Evolutionary conservation across 345 rosid genomes (phyloP).

Genomic region (Stellera chamaejasme): DNA sequence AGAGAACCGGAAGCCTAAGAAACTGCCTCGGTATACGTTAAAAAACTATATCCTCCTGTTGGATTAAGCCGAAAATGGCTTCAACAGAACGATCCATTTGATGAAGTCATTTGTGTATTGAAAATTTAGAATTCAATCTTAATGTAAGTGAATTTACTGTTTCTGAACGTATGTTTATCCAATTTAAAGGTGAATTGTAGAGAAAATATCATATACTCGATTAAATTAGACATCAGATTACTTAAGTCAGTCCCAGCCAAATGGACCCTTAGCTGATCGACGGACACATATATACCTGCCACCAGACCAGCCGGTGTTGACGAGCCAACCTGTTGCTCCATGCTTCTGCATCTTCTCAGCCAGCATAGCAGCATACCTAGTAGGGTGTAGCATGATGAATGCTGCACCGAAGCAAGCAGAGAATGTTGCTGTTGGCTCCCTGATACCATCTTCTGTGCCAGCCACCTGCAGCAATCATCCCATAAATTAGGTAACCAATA

Average conservation of each 20-base stretch:
- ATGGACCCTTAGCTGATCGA: background rate
- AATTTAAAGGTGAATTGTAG: too few relatives aligned
- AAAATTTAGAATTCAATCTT: too few relatives aligned
- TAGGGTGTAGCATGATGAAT: conserved; percentile 94
- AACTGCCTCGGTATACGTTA: too few relatives aligned
- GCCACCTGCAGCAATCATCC: conserved; percentile 49
- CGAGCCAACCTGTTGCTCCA: conserved; percentile 98
- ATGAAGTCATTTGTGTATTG: too few relatives aligned
- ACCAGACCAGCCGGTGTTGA: conserved; percentile 97
- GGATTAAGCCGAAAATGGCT: background rate
- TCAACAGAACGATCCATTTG: too few relatives aligned
- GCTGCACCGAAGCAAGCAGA: conserved; percentile 99
- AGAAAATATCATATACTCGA: too few relatives aligned
- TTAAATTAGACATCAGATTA: too few relatives aligned
- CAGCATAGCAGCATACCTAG: conserved; percentile 96
- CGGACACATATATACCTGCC: conserved; percentile 54
- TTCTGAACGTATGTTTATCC: too few relatives aligned
- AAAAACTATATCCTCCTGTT: too few relatives aligned
- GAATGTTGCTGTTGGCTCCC: conserved; percentile 88
- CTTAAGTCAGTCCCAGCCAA: too few relatives aligned
- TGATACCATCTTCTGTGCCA: conserved; percentile 89
- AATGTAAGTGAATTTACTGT: too few relatives aligned
- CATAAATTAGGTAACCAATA: background rate
- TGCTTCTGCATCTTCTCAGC: conserved; percentile 92
- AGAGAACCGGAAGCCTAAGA: background rate